These are phyloP conservation scores for Schizothecium vesticola DNA, from an alignment of 495 filamentous ascomycete genomes.

Conservation along the genomic window DNA sequence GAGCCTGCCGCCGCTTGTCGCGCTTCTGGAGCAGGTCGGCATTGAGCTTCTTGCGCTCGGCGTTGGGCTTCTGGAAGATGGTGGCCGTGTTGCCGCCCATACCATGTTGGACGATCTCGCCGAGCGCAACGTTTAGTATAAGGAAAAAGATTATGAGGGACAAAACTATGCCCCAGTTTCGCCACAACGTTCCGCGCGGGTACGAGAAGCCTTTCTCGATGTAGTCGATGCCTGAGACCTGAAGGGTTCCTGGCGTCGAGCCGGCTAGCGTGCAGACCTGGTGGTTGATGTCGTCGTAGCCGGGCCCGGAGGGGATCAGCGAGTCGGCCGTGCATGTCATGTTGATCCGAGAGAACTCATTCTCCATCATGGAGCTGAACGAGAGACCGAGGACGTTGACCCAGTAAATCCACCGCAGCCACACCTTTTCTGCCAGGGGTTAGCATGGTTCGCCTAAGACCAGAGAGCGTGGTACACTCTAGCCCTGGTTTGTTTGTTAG, in stretches of 20 bases:
- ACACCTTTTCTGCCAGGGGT: conserved; percentile 49
- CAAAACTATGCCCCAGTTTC: conserved; percentile 71
- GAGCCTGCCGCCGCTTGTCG: conserved; percentile 48
- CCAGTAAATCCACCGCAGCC: conserved; percentile 79
- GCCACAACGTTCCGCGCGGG: conserved; percentile 56
- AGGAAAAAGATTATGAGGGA: conserved; percentile 65
- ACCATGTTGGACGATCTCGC: conserved; percentile 70
- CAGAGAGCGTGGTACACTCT: neutral
- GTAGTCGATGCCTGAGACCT: conserved; percentile 58
- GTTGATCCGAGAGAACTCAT: conserved; percentile 64
- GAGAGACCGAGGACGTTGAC: conserved; percentile 71
- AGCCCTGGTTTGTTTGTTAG: too few relatives aligned
- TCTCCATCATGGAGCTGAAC: conserved; percentile 74
- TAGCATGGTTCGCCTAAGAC: neutral
- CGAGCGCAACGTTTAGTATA: conserved; percentile 60
- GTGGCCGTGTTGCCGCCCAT: conserved; percentile 74
- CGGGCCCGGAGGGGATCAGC: conserved; percentile 58
- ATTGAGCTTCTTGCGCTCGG: conserved; percentile 65
- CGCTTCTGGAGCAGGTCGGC: conserved; percentile 54
- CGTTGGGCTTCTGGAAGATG: conserved; percentile 66
- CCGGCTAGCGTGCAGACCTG: conserved; percentile 73
- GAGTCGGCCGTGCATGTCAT: conserved; percentile 60
- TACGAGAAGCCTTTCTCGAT: conserved; percentile 61
- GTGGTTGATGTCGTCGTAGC: conserved; percentile 59
- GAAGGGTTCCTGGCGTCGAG: conserved; percentile 53